Evolutionary conservation across 371 early-diverging fungal genomes (phyloP), one percentile per base, ranked within the genome.

Genomic region (Parasitella parasitica): DNA sequence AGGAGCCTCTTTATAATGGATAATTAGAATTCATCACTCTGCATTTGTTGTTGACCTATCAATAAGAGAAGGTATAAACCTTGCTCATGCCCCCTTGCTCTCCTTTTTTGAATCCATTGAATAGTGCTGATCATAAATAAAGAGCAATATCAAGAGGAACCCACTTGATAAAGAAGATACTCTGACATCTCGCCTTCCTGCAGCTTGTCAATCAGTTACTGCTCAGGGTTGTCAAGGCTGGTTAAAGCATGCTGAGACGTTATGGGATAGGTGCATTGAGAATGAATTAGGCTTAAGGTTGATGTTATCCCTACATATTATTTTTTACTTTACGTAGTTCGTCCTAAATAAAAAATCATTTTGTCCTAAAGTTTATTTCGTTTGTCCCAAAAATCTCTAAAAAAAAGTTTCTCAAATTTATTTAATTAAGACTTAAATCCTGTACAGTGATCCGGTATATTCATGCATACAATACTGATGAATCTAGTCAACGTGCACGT

Each of bases 101-200:
- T 30, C 8, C 32, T 30, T 30, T 30, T 30, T 30, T 30, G 32
- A 30, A 8, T 30, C 8, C 32, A 30, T 30, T 30, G 48, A 61
- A 54, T 28, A 61, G 32, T 35, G 52, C 61, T 61, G 61, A 41
- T 54, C 34, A 53, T 35, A 54, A 54, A 35, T 38, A 49, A 54
- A 61, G 53, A 57, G 57, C 22, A 57, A 34, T 57, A 48, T 28
- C 41, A 57, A 57, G 41, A 57, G 28, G 34, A 57, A 34, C 34
- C 41, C 48, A 34, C 57, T 57, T 57, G 48, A 46, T 57, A 46
- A 46, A 30, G 48, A 46, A 46, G 20, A 57, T 46, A 57, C 28
- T 27, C 30, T 57, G 48, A 30, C 16, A 46, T 57, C 8, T 46
- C 48, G 32, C 32, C 48, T 57, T 46, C 35, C 57, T 57, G 30